phyloP scores from a whole-genome alignment of 2,329 filamentous ascomycete species.

The Colletotrichum lindemuthianum region DNA sequence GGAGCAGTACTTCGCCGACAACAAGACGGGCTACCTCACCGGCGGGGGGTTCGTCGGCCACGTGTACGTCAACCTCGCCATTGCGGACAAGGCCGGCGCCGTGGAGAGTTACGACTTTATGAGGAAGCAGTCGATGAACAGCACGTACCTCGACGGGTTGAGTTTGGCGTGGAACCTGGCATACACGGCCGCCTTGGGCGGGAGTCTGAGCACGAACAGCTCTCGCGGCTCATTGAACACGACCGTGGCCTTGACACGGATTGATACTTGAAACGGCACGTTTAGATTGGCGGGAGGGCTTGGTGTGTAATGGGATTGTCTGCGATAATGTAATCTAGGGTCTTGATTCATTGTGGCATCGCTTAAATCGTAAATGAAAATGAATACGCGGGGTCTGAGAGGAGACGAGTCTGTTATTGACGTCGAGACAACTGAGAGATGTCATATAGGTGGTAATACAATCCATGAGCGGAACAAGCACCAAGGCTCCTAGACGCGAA shows the following conservation, averaged over 20 bases:
- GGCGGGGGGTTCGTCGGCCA: slow-evolving; percentile 81
- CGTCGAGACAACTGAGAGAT: not conserved
- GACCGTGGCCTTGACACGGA: too few species aligned
- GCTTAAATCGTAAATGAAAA: too few species aligned
- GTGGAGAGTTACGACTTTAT: slow-evolving; percentile 29
- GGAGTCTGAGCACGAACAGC: slow-evolving; percentile 3
- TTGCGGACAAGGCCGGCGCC: slow-evolving; percentile 60
- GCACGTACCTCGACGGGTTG: not conserved
- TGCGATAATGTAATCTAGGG: too few species aligned
- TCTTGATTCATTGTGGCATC: too few species aligned
- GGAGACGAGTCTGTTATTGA: too few species aligned
- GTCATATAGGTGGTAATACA: not conserved
- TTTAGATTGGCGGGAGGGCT: too few species aligned
- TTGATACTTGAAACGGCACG: too few species aligned
- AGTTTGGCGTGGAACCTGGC: slow-evolving; percentile 27
- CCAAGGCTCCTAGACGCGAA: not conserved
- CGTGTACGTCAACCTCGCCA: slow-evolving; percentile 77
- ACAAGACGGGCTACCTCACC: slow-evolving; percentile 67
- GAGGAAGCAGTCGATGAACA: slow-evolving; percentile 9
- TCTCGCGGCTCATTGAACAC: not conserved
- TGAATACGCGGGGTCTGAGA: too few species aligned
- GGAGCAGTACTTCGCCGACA: slow-evolving; percentile 50
- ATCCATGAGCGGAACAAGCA: not conserved
- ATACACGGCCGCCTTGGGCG: slow-evolving; percentile 25
- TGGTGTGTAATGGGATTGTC: too few species aligned